Evolutionary conservation across 495 filamentous ascomycete genomes (phyloP), one percentile per base, ranked within the genome.

Genomic region (Trichoderma virens): DNA sequence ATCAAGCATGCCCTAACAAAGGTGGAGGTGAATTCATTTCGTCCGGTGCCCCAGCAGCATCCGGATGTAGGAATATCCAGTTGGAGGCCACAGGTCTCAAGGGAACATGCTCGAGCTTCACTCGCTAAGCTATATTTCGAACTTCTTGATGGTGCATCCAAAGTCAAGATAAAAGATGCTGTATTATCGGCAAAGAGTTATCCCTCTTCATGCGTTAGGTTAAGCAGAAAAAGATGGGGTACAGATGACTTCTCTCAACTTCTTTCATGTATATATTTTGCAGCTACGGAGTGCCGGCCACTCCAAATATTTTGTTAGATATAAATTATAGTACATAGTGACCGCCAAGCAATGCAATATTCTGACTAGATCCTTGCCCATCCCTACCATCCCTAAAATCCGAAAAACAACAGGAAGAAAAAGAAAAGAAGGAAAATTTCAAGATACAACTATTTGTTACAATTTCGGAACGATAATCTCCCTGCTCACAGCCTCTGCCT

Each of bases 401-500:
- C n/a, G n/a, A n/a, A n/a, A n/a, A n/a, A n/a, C n/a, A n/a, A n/a
- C n/a, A n/a, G n/a, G n/a, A n/a, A n/a, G n/a, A n/a, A 7, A 51
- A 20, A 51, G n/a, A 25, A 51, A 51, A 25, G 20, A 47, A 25
- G 23, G 9, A 47, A 14, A 20, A 47, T 18, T 8, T 51, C n/a
- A n/a, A n/a, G 18, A 25, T 25, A 51, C n/a, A 20, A 27, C 18
- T 14, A 28, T 56, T 8, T 14, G 20, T 27, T 56, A 56, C 51
- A 56, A n/a, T n/a, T 56, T 56, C 51, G 51, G 25, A 56, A 1
- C 20, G n/a, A n/a, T n/a, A 25, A 56, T 30, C 27, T 56, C 51
- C 25, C 51, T 56, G 25, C 23, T 27, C 51, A 56, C 51, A 56
- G 51, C 51, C 11, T 56, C 51, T 23, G 51, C 51, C 61, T 65